Evolutionary conservation across 73 alveolate genomes (phyloP), one percentile per base, ranked within the genome.

Genomic region (Paramecium caudatum): DNA sequence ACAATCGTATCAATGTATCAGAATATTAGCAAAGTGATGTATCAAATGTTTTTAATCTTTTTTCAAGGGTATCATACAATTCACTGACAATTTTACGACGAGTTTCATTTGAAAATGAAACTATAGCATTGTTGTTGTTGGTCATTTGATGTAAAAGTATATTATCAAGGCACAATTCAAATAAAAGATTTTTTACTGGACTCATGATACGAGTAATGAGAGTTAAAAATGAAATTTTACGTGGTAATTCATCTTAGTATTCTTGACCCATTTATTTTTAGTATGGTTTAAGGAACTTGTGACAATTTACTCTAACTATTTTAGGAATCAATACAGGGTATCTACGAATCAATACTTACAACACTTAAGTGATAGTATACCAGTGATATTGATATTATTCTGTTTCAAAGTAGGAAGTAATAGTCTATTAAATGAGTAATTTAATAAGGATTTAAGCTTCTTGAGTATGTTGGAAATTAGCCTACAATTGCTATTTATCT

Each of bases 351-450:
- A 65, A 12, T 33, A 65, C 39, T 65, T 65, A 65, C 61, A 65
- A 65, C 7, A 65, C 83, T 36, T 65, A 65, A n/a, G 33, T 65
- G 0, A 65, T 65, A 13, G 83, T 65, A 32, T 65, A 65, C 83
- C 83, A 65, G 34, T 65, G 83, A 65, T 65, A 65, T 65, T 65
- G 83, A 65, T 30, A 65, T 65, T 65, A 65, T 65, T 65, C 83
- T 32, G 12, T 36, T 7, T 65, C 83, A n/a, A 27, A 65, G 34
- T 32, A 65, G 1, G 83, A 65, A 3, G 33, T 12, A 25, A 65
- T 65, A 46, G 34, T 33, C 16, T 65, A 65, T 65, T 65, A 16
- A 10, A 65, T 65, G 13, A 65, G 15, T 33, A 32, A 33, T 65
- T 65, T 65, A 7, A 36, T 65, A 25, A 65, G 9, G 13, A 33